Evolutionary conservation across 2,329 filamentous ascomycete species (phyloP).

Genomic region (Dactylonectria macrodidyma): DNA sequence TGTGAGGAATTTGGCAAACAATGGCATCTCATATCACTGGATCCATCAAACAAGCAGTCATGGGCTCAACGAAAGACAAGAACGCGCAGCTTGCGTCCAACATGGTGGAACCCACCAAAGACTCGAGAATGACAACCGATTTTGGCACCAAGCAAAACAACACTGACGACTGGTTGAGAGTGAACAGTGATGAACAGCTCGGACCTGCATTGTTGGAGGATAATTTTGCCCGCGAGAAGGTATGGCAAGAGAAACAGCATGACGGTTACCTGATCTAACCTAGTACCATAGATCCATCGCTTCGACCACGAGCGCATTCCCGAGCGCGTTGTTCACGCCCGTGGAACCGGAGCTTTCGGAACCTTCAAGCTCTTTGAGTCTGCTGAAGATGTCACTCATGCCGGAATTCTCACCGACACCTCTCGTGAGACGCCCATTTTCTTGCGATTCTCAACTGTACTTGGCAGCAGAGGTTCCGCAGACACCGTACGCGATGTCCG

Average conservation of each 20-base stretch:
- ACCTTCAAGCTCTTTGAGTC: constrained; percentile 78
- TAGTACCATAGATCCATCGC: constrained; percentile 73
- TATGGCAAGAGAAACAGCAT: constrained; percentile 48
- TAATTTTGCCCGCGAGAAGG: constrained; percentile 80
- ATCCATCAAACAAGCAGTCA: constrained; percentile 57
- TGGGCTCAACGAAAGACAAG: constrained; percentile 66
- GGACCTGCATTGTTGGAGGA: constrained; percentile 82
- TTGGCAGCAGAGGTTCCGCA: constrained; percentile 81
- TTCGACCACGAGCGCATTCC: constrained; percentile 78
- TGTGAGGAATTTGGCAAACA: no score
- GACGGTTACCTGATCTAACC: background rate
- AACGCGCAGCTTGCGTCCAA: constrained; percentile 71
- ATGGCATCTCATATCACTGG: constrained; percentile 42
- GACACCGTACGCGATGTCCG: constrained; percentile 89
- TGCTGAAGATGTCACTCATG: constrained; percentile 76
- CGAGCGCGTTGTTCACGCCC: constrained; percentile 79
- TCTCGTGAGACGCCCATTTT: constrained; percentile 65
- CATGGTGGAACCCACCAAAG: constrained; percentile 71
- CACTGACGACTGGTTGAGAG: constrained; percentile 84
- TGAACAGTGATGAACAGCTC: constrained; percentile 72
- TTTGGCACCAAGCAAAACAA: constrained; percentile 81
- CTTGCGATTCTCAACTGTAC: constrained; percentile 81
- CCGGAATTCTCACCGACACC: constrained; percentile 70
- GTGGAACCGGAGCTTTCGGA: constrained; percentile 79
- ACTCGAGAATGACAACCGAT: constrained; percentile 80